Evolutionary conservation across 495 filamentous ascomycete genomes (phyloP).

Genomic region (Neurospora hispaniola): DNA sequence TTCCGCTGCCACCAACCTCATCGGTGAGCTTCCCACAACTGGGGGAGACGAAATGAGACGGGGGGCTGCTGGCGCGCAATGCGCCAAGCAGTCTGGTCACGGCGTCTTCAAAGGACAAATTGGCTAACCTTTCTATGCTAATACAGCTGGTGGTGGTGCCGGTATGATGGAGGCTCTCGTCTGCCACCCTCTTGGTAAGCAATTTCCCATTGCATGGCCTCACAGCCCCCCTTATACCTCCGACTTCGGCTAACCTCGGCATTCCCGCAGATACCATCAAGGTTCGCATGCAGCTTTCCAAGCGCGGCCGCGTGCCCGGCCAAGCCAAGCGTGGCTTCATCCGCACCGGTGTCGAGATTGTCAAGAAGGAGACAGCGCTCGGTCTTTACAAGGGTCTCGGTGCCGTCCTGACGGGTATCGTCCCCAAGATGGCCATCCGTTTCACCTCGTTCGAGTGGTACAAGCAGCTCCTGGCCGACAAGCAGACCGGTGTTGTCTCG

Average conservation of each 20-base stretch:
- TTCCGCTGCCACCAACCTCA: slow-evolving; percentile 83
- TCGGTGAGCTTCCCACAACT: slow-evolving; percentile 49
- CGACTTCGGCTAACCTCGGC: slow-evolving; percentile 1
- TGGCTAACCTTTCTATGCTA: slow-evolving; percentile 7
- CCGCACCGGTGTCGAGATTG: slow-evolving; percentile 75
- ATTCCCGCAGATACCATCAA: slow-evolving; percentile 72
- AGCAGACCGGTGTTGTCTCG: slow-evolving; percentile 55
- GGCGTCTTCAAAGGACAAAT: slow-evolving; percentile 6
- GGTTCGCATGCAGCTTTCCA: slow-evolving; percentile 98
- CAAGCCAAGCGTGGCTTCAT: slow-evolving; percentile 81
- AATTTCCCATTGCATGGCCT: neutral
- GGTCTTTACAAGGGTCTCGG: slow-evolving; percentile 95
- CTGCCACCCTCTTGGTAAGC: slow-evolving; percentile 87
- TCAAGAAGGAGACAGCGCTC: slow-evolving; percentile 77
- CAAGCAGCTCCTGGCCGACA: slow-evolving; percentile 68
- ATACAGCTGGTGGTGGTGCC: slow-evolving; percentile 83
- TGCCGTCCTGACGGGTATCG: slow-evolving; percentile 90
- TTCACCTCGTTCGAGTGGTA: slow-evolving; percentile 97
- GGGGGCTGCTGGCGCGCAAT: neutral
- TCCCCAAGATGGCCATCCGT: slow-evolving; percentile 98
- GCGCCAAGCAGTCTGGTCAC: neutral
- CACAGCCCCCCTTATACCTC: neutral
- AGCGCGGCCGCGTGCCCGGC: slow-evolving; percentile 71
- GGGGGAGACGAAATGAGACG: neutral
- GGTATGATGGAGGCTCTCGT: slow-evolving; percentile 99